Evolutionary conservation across 2,329 filamentous ascomycete species (phyloP), one percentile per base, ranked within the genome.

Genomic region (Colletotrichum lentis): DNA sequence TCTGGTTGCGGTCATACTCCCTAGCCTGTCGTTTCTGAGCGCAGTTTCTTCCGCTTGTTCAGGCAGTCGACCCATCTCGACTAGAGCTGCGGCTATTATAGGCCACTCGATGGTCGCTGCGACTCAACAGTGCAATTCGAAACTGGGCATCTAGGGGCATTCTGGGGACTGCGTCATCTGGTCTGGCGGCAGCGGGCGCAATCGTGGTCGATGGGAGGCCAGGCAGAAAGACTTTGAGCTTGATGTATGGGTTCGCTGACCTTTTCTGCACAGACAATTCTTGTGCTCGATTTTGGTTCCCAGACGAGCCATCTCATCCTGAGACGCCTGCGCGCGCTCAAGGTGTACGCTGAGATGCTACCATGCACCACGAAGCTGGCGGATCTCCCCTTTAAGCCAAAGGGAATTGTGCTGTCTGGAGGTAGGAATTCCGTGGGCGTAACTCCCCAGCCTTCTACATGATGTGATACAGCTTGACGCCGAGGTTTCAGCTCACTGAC

Each of bases 301-400:
- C 90, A 92, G 79, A 91, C 90, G 75, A 89, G 88, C 47, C 91
- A 94, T 78, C 83, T 94, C 46, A 93, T 94, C 75, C 88, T 89
- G 11, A 85, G 92, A 62, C 88, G 92, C 41, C 85, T 96, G 35
- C 87, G 93, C 73, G 88, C 91, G 73, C 86, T 96, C 79, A 91
- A 90, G 81, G 86, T 96, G 77, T 97, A 92, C 83, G 89, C 89
- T 70, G 94, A 97, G 82, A 91, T 97, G 90, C 88, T 96, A 50
- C 92, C 92, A 24, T 97, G 94, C 80, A 96, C 91, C 53, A 89
- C 91, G 74, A 95, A 95, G 83, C 80, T 96, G 24, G 82, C 87
- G 7, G 92, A 96, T 64, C 85, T 97, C 41, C 77, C 84, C 54
- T 97, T 87, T 84, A 93, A 89, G 76, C 95, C 95, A 22, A 91